Evolutionary conservation across 2,329 filamentous ascomycete genomes (phyloP).

Genomic region (Zymoseptoria brevis): DNA sequence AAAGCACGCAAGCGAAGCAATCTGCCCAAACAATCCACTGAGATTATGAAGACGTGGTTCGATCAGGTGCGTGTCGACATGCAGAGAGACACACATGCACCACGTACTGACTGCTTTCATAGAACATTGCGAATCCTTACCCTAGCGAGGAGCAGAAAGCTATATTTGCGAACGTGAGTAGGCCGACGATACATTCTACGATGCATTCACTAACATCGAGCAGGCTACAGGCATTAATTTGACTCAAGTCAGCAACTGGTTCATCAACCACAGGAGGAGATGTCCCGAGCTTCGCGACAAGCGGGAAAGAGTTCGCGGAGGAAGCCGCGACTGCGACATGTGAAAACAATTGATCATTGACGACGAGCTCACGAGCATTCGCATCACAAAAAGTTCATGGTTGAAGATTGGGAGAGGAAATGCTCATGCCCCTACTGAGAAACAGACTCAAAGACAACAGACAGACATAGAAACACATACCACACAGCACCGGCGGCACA

Average conservation of each 20-base stretch:
- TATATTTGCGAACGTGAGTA: conserved; percentile 28
- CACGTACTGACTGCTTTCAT: conserved; percentile 1
- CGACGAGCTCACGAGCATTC: neutral
- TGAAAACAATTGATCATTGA: neutral
- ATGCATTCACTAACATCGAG: too few relatives aligned
- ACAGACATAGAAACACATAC: neutral
- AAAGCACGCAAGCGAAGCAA: conserved; percentile 33
- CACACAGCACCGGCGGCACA: neutral
- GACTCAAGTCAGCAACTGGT: conserved; percentile 36
- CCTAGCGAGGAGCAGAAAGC: conserved; percentile 33
- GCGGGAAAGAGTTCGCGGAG: conserved; percentile 25
- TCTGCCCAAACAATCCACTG: conserved; percentile 32
- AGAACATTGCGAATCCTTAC: conserved; percentile 33
- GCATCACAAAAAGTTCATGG: neutral
- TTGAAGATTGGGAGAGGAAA: neutral
- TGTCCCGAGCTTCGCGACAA: conserved; percentile 32
- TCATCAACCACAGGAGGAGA: conserved; percentile 32
- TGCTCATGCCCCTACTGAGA: neutral
- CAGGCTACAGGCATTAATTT: conserved; percentile 32
- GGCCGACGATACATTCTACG: too few relatives aligned
- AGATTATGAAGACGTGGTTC: conserved; percentile 35
- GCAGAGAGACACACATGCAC: neutral
- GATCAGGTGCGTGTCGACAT: conserved; percentile 22
- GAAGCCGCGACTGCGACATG: conserved; percentile 1
- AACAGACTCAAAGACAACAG: neutral